These are phyloP conservation scores for Bromus sterilis DNA, from an alignment of 176 grass and related monocot species.

Conservation along the genomic window DNA sequence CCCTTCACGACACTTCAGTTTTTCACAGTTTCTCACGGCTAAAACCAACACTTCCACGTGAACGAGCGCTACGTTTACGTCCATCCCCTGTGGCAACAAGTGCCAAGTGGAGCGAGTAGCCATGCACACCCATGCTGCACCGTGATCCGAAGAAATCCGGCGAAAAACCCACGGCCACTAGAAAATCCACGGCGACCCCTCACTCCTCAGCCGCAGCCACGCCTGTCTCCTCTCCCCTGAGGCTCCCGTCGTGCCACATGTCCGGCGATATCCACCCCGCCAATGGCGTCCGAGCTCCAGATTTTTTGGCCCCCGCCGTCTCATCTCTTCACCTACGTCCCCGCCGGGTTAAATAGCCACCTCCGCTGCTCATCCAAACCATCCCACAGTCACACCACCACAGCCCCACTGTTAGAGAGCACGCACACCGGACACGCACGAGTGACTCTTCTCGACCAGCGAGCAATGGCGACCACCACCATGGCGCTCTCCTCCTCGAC, in stretches of 20 bases:
- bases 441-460: background rate
- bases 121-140: background rate
- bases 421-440: background rate
- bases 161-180: slow-evolving; percentile 17
- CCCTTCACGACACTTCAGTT: background rate
- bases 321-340: background rate
- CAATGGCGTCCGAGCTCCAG: slow-evolving; percentile 25
- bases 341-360: slow-evolving; percentile 7
- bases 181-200: background rate
- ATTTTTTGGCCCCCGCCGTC: background rate
- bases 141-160: background rate
- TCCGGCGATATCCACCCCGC: background rate
- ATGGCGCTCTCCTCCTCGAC: slow-evolving; percentile 59
- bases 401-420: background rate
- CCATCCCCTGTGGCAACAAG: background rate
- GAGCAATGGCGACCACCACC: slow-evolving; percentile 35
- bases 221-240: background rate
- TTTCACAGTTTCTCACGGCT: background rate
- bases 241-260: background rate
- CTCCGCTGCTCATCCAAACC: background rate
- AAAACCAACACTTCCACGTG: background rate
- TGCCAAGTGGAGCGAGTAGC: background rate
- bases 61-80: background rate
- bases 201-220: background rate
- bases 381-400: background rate